Evolutionary conservation across 495 filamentous ascomycete genomes (phyloP), one percentile per base, ranked within the genome.

Genomic region (Neurospora sp.): DNA sequence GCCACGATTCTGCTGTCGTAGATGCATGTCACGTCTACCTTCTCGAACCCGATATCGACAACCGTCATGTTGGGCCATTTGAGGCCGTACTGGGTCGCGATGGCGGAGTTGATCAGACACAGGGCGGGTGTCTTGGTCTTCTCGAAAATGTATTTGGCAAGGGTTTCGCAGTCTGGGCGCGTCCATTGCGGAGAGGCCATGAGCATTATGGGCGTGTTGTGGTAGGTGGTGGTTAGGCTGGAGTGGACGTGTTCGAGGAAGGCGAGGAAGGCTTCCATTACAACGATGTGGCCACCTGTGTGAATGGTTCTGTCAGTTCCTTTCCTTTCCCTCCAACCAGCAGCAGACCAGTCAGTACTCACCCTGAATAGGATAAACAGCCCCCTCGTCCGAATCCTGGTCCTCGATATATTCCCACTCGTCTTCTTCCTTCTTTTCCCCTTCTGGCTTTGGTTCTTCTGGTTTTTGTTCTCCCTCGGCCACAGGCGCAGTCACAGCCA

Each of bases 61-160:
- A 99, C 87, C 0, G 92, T 94, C 72, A 94, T 89, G 42, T 88
- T 92, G 35, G 87, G 80, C 74, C 89, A 87, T 59, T 93, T 94
- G 72, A 94, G 92, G 3, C 93, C 96, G 78, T 93, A 98, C 75
- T 91, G 90, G 0, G 91, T 89, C 9, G 95, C 94, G 20, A 96
- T 81, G 0, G 92, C 94, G 70, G 92, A 89, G 80, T 98, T 91
- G 85, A 98, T 91, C 46, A 98, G 81, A 71, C 89, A 92, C 70
- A 99, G 92, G 0, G 91, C 94, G 0, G 96, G 96, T 1, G 91
- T 93, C 84, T 96, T 97, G 80, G 97, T 97, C 82, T 94, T 94
- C 82, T 98, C 96, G 76, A 99, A 99, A 75, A 98, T 88, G 83
- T 97, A 99, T 72, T 93, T 92, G 5, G 94, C 91, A 44, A 98